Conservation (phyloP, 164 flowering plant genomes). For the Umbellularia californica region DNA sequence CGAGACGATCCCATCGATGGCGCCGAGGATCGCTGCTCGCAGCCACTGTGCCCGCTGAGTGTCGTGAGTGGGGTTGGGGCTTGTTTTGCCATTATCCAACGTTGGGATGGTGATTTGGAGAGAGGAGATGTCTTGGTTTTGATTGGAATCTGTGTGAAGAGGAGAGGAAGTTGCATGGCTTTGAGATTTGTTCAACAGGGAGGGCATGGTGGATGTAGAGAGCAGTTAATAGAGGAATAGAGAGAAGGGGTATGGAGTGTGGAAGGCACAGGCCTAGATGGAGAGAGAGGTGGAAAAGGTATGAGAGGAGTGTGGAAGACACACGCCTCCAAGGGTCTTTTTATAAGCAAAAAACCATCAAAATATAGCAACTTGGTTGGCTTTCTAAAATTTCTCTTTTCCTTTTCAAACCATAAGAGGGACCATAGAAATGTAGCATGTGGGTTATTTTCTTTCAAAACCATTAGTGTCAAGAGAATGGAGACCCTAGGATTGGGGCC, state of each 20-base stretch:
- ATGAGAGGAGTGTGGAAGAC: background rate
- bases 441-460: no score
- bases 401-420: no score
- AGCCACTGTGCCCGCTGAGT: constrained; percentile 18
- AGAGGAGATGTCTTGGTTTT: background rate
- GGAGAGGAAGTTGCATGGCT: background rate
- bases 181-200: background rate
- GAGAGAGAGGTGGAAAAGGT: background rate
- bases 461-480: no score
- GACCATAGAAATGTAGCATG: no score
- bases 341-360: background rate
- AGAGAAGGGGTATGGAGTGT: background rate
- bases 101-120: no score
- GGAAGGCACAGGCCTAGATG: background rate
- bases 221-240: background rate
- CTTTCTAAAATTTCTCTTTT: no score
- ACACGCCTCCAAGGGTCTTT: background rate
- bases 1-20: constrained; percentile 20
- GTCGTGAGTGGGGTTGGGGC: constrained; percentile 2
- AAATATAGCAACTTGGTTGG: no score
- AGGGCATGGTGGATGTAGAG: background rate
- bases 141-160: background rate
- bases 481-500: no score
- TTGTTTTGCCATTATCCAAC: background rate
- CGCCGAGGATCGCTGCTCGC: constrained; percentile 19